Evolutionary conservation across 2,329 filamentous ascomycete genomes (phyloP).

Genomic region (Arthrobotrys entomopaga): DNA sequence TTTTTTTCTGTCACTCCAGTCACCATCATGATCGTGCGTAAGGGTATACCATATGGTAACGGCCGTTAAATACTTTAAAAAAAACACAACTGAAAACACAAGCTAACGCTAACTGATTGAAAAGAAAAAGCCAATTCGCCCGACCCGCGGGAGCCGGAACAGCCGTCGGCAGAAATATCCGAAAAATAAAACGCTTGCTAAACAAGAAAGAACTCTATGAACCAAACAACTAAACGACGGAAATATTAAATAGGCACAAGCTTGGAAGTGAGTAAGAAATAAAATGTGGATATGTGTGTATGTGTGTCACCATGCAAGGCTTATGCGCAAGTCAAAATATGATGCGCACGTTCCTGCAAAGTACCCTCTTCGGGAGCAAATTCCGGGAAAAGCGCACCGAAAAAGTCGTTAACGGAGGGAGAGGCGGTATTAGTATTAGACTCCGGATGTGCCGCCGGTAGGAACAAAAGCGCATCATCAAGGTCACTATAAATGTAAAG

Average conservation of each 20-base stretch:
- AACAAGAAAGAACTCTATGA: neutral
- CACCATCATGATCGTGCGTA: conserved; percentile 17
- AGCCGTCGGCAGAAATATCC: too few species aligned
- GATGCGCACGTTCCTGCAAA: conserved; percentile 21
- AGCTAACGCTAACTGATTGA: neutral
- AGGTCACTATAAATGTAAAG: conserved; percentile 16
- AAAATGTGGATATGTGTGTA: too few species aligned
- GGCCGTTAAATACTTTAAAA: conserved; percentile 16
- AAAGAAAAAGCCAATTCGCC: conserved; percentile 13
- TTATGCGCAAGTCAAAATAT: conserved; percentile 31
- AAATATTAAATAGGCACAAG: too few species aligned
- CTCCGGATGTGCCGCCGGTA: conserved; percentile 1
- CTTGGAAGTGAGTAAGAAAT: too few species aligned
- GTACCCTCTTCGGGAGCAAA: conserved; percentile 3
- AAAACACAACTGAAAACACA: neutral
- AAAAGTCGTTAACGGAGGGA: conserved; percentile 14
- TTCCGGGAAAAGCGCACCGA: conserved; percentile 22
- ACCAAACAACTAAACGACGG: too few species aligned
- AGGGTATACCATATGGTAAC: conserved; percentile 26
- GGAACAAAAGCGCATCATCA: conserved; percentile 26
- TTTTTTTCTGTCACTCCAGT: conserved; percentile 10
- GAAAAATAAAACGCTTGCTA: conserved; percentile 18
- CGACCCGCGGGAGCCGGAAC: neutral
- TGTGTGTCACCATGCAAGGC: too few species aligned
- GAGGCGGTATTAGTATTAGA: neutral